Conservation (phyloP, 1,284 basidiomycete genomes). For the Ceratobasidium sp. region DNA sequence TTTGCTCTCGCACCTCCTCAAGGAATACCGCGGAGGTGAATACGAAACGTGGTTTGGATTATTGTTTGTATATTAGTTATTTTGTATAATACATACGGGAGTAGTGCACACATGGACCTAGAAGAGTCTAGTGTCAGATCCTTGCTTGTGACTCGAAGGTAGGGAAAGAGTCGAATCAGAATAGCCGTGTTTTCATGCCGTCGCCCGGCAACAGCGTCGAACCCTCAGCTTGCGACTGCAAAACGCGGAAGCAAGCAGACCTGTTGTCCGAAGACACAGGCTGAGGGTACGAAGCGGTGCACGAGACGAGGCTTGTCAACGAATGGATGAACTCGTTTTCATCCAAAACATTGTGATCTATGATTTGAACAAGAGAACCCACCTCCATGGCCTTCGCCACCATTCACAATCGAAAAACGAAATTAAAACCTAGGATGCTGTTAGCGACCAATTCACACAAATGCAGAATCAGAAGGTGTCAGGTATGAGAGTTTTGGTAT, state of each 20-base stretch:
- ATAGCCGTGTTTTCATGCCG: conserved; percentile 73
- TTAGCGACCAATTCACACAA: not conserved
- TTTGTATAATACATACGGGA: conserved; percentile 1
- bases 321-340: conserved; percentile 87
- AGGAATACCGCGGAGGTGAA: conserved; percentile 12
- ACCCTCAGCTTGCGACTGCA: conserved; percentile 56
- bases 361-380: not conserved
- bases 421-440: too few species aligned
- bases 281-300: conserved; percentile 48
- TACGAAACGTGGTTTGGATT: not conserved
- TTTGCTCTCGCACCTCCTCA: conserved; percentile 12
- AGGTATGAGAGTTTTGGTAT: conserved; percentile 66
- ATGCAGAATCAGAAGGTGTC: conserved; percentile 46
- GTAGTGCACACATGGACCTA: not conserved
- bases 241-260: conserved; percentile 56
- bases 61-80: not conserved
- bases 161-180: conserved; percentile 58
- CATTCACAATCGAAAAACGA: too few species aligned
- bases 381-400: not conserved
- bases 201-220: conserved; percentile 50
- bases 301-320: conserved; percentile 61
- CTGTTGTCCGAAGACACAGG: conserved; percentile 49
- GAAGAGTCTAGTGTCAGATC: not conserved
- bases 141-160: too few species aligned
- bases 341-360: conserved; percentile 45